These are phyloP conservation scores for Arthrobotrys megalospora DNA, from an alignment of 2,329 filamentous ascomycete genomes.

Conservation along the genomic window DNA sequence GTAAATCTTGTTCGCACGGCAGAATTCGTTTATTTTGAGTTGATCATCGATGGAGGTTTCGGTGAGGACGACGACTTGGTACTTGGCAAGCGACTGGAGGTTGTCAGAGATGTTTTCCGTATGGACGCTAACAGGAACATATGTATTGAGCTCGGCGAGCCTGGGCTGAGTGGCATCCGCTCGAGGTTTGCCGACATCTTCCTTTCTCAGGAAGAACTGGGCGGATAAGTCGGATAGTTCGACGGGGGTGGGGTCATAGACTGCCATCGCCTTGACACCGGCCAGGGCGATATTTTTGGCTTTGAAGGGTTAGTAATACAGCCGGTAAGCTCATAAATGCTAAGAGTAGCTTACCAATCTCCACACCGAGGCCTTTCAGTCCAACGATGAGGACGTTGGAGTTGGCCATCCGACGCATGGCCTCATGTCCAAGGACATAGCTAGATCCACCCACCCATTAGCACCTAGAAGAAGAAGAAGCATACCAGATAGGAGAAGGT, in stretches of 20 bases:
- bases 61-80: conserved; percentile 92
- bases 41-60: conserved; percentile 85
- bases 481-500: conserved; percentile 65
- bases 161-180: conserved; percentile 88
- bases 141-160: conserved; percentile 94
- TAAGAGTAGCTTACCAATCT: conserved; percentile 75
- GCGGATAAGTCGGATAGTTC: conserved; percentile 91
- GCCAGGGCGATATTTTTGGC: conserved; percentile 98
- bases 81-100: conserved; percentile 86
- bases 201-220: conserved; percentile 92
- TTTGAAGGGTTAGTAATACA: conserved; percentile 61
- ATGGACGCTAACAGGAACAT: conserved; percentile 89
- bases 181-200: conserved; percentile 92
- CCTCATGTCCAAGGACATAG: conserved; percentile 81
- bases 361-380: conserved; percentile 92
- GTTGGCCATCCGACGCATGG: conserved; percentile 99
- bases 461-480: conserved; percentile 18
- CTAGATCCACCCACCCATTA: conserved; percentile 64
- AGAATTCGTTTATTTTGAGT: conserved; percentile 88
- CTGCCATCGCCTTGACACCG: conserved; percentile 95
- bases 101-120: conserved; percentile 79
- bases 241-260: conserved; percentile 89
- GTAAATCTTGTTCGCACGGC: conserved; percentile 93
- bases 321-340: neutral
- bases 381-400: conserved; percentile 95